These are phyloP conservation scores for Schoenoplectus triqueter DNA, from an alignment of 202 grass and related monocot genomes.

Conservation along the genomic window DNA sequence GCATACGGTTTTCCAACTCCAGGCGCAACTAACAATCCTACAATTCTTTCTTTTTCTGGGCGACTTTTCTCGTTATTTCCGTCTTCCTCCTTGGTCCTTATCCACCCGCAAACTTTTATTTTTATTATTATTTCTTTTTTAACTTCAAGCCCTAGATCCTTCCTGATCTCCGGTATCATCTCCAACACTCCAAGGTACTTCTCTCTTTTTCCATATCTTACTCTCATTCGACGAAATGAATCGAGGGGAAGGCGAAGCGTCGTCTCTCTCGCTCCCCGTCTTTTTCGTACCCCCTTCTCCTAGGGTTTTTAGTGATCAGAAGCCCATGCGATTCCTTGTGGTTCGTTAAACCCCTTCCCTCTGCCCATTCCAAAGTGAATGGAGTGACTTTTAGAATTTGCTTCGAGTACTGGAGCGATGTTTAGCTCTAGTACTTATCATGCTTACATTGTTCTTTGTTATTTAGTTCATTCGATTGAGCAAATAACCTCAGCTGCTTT, in stretches of 20 bases:
- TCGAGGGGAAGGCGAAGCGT: neutral
- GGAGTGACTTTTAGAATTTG: neutral
- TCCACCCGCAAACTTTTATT: constrained; percentile 31
- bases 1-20: neutral
- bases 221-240: constrained; percentile 6
- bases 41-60: constrained; percentile 3
- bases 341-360: constrained; percentile 1
- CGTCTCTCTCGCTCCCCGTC: neutral
- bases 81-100: constrained; percentile 35
- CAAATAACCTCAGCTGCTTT: neutral
- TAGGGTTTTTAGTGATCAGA: constrained; percentile 6
- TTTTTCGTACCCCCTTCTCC: neutral
- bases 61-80: constrained; percentile 36
- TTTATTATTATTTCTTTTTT: constrained; percentile 9
- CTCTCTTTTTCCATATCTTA: neutral
- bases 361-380: neutral
- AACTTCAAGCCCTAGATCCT: constrained; percentile 31
- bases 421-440: neutral
- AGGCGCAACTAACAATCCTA: neutral
- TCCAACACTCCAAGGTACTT: constrained; percentile 26
- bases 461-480: constrained; percentile 2
- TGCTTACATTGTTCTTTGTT: neutral
- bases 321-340: neutral
- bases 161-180: constrained; percentile 24
- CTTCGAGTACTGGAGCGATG: neutral